Evolutionary conservation across 257 asterid species (phyloP).

Genomic region (Ocimum tenuiflorum): DNA sequence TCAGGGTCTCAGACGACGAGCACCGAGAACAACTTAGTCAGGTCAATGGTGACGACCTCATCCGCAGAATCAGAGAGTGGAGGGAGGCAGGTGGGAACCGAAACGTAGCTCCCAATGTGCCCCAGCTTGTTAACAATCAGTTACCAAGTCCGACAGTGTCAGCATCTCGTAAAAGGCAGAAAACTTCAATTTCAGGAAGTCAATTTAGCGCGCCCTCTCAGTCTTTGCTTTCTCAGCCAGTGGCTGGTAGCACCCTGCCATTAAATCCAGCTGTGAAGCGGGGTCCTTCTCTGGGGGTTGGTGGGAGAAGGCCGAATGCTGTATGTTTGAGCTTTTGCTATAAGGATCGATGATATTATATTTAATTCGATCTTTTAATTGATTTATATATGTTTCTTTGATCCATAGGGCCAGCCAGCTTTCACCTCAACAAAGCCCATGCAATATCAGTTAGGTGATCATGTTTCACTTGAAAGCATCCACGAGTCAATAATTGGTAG

Average conservation of each 20-base stretch:
- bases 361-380: neutral
- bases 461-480: conserved; percentile 48
- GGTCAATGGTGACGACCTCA: conserved; percentile 82
- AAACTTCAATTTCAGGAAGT: conserved; percentile 43
- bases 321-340: conserved; percentile 36
- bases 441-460: conserved; percentile 56
- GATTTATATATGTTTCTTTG: conserved; percentile 13
- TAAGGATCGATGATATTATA: neutral
- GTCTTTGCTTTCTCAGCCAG: conserved; percentile 39
- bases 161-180: conserved; percentile 74
- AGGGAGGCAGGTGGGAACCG: conserved; percentile 73
- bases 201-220: conserved; percentile 48
- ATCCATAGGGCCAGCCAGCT: conserved; percentile 47
- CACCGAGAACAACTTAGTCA: conserved; percentile 76
- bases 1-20: conserved; percentile 96
- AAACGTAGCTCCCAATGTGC: conserved; percentile 25
- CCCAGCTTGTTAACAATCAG: conserved; percentile 56
- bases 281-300: conserved; percentile 44
- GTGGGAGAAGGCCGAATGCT: conserved; percentile 50
- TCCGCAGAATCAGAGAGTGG: conserved; percentile 93
- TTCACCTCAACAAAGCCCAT: conserved; percentile 36
- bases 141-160: conserved; percentile 63
- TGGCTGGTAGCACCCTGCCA: conserved; percentile 39
- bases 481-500: conserved; percentile 66
- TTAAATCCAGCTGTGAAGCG: conserved; percentile 41